Percentiles rank a stretch among this genome's conserved stretches.
These are phyloP conservation scores for Vitis hybrid DNA, from an alignment of 177 flowering plant species.

Conservation along the genomic window DNA sequence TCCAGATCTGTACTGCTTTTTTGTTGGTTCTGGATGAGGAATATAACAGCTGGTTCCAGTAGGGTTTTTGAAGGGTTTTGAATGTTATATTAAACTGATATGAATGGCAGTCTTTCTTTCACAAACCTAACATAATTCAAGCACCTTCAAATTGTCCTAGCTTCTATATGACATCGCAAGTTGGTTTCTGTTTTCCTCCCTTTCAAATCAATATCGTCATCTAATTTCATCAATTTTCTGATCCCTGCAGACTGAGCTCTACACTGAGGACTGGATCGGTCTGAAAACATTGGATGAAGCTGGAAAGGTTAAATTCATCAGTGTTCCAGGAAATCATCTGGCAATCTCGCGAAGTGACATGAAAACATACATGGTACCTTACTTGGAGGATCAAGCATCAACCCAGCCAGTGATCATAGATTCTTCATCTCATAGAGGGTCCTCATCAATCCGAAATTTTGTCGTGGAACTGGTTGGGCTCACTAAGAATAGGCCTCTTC, in stretches of 20 bases:
- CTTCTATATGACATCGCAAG: not conserved
- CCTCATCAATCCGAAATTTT: slow-evolving; percentile 14
- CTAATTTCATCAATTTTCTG: not conserved
- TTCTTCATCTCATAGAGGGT: slow-evolving; percentile 13
- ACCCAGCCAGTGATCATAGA: not conserved
- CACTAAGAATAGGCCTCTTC: slow-evolving; percentile 14
- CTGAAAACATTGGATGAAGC: slow-evolving; percentile 54
- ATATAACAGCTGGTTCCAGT: not conserved
- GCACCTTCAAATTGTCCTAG: not conserved
- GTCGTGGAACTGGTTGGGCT: slow-evolving; percentile 15
- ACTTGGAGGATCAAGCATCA: slow-evolving; percentile 31
- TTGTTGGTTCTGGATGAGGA: not conserved
- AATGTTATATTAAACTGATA: not conserved
- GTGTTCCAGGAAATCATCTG: slow-evolving; percentile 45
- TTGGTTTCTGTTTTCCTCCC: not conserved
- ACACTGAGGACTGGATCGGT: slow-evolving; percentile 62
- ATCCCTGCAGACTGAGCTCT: slow-evolving; percentile 44
- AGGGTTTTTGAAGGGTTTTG: not conserved
- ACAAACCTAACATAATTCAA: not conserved
- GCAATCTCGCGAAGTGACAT: slow-evolving; percentile 36
- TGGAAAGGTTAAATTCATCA: slow-evolving; percentile 50
- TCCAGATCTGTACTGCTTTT: not conserved
- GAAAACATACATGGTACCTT: slow-evolving; percentile 47
- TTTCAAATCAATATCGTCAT: not conserved
- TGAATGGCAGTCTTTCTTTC: too few species aligned